phyloP scores from a whole-genome alignment of 305 asterid genomes.

The Fraxinus floribunda region DNA sequence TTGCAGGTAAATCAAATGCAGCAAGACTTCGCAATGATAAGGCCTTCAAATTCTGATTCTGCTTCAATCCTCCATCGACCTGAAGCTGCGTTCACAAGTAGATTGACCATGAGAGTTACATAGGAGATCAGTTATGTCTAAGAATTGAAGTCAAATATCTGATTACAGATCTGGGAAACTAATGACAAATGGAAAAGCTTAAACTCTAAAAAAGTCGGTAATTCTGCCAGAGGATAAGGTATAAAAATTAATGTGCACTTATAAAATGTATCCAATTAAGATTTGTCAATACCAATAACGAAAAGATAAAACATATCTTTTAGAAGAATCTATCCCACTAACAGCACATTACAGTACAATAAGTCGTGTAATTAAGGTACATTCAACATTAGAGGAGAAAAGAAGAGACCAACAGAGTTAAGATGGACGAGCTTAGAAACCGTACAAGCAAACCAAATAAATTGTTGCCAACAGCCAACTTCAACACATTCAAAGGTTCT shows the following conservation, averaged over 20 bases:
- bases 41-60: constrained; percentile 54
- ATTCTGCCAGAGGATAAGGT: background rate
- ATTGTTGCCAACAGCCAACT: background rate
- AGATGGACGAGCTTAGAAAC: background rate
- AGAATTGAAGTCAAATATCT: background rate
- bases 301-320: background rate
- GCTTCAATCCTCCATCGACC: constrained; percentile 60
- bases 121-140: background rate
- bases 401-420: background rate
- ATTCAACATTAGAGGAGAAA: background rate
- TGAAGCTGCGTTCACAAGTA: constrained; percentile 56
- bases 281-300: background rate
- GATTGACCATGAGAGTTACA: background rate
- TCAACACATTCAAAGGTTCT: background rate
- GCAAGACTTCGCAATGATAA: constrained; percentile 51
- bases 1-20: constrained; percentile 66
- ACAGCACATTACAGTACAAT: background rate
- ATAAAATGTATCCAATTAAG: background rate
- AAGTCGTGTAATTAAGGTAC: background rate
- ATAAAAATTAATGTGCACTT: background rate
- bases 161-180: background rate
- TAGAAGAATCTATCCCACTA: background rate
- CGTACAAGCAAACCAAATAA: background rate
- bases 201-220: background rate
- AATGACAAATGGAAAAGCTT: background rate